Evolutionary conservation across 768 basidiomycete species (phyloP), one percentile per base, ranked within the genome.

Genomic region (Boletus subparvulus): DNA sequence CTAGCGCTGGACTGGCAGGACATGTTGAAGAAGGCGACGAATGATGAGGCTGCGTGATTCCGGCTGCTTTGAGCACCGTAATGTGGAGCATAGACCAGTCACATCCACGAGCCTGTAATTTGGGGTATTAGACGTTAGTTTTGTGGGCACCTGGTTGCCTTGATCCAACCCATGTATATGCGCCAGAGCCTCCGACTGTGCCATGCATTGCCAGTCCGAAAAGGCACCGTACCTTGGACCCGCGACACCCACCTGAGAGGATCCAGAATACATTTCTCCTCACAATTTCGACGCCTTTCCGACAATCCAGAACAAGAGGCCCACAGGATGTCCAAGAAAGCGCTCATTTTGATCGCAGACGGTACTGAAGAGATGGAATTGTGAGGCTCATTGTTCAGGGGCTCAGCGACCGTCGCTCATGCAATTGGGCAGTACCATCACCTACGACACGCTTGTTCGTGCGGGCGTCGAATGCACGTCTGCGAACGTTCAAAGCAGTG

Each of bases 281-380:
- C 50, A 21, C 56, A 36, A 21, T 19, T 37, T 26, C 56, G 50
- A 36, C 42, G 41, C 8, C 42, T 59, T 42, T 48, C 45, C 8
- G 28, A 56, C 24, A 40, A 48, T 26, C 59, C 35, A 50, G 6
- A 41, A 19, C 19, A 14, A 17, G 47, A 28, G 42, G 8, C 40
- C 17, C 2, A 2, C 39, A 50, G n/a, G 14, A 70, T 69, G 69
- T 47, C 69, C 36, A 69, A 70, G 57, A 72, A 64, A 33, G 91
- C 87, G 7, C 75, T 91, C 21, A 78, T 93, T 46, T 75, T 93
- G 24, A 81, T 93, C 28, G 87, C 90, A 17, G 81, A 92, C 66
- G 91, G 91, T 13, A 92, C 91, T 2, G 91, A 93, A 68, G 91
- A 93, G 73, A 92, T 91, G 85, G 90, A 92, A 72, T 92, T 92